Conservation (phyloP, 192 early-diverging fungal genomes). For the Umbelopsis sp. region DNA sequence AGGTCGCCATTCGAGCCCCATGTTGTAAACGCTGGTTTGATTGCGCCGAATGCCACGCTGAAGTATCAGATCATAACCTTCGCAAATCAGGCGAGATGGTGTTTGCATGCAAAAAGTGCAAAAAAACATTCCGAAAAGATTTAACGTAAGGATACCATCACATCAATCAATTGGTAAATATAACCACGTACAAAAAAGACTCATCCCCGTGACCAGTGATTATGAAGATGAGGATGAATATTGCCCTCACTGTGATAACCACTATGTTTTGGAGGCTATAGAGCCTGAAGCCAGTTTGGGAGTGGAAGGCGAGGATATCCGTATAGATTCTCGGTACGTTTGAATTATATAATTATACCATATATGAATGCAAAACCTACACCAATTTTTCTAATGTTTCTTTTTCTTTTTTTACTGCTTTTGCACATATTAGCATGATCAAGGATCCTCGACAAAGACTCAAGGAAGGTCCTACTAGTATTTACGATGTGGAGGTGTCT, state of each 20-base stretch:
- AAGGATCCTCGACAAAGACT: constrained; percentile 29
- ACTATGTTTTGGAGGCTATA: constrained; percentile 92
- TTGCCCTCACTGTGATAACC: constrained; percentile 98
- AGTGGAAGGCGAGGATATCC: constrained; percentile 92
- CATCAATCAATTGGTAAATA: not conserved
- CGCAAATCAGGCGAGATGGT: constrained; percentile 88
- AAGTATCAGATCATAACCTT: constrained; percentile 73
- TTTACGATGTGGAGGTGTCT: constrained; percentile 35
- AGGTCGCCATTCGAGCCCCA: constrained; percentile 88
- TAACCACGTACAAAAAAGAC: too few relatives aligned
- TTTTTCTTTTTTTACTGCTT: not conserved
- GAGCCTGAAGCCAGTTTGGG: constrained; percentile 82
- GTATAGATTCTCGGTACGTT: constrained; percentile 65
- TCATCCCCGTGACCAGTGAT: constrained; percentile 49
- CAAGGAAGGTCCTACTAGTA: constrained; percentile 18
- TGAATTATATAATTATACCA: not conserved
- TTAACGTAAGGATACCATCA: constrained; percentile 45
- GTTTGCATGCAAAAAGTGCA: constrained; percentile 98
- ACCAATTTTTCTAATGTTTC: not conserved
- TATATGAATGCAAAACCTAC: not conserved
- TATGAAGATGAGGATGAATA: constrained; percentile 96
- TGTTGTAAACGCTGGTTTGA: constrained; percentile 98
- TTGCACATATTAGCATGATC: constrained; percentile 23
- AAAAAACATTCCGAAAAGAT: constrained; percentile 96
- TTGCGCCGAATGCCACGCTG: constrained; percentile 94